phyloP scores from a whole-genome alignment of 2,329 filamentous ascomycete genomes.

The Fusarium falciforme region DNA sequence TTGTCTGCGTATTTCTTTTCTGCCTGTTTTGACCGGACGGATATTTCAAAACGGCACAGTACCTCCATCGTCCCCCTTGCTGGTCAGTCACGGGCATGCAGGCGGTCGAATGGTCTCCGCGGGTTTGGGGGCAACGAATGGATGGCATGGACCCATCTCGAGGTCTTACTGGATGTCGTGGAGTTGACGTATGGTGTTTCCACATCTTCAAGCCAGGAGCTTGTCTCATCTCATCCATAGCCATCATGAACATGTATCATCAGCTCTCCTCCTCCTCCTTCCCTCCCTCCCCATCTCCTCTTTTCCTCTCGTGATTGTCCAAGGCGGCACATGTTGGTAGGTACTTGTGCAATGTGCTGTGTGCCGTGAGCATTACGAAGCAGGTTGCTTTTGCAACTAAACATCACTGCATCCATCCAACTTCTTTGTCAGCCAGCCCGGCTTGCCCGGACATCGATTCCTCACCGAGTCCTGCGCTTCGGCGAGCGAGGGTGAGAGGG shows the following conservation, averaged over 20 bases:
- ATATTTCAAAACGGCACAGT: constrained; percentile 7
- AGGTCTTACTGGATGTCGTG: constrained; percentile 27
- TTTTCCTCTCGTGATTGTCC: neutral
- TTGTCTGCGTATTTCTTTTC: constrained; percentile 15
- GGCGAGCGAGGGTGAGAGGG: constrained; percentile 31
- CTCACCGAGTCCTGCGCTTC: constrained; percentile 41
- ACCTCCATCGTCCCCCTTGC: constrained; percentile 9
- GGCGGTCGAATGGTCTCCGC: constrained; percentile 29
- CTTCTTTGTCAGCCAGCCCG: constrained; percentile 37
- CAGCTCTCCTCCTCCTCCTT: constrained; percentile 6
- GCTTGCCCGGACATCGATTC: constrained; percentile 37
- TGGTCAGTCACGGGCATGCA: constrained; percentile 18
- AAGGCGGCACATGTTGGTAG: constrained; percentile 7
- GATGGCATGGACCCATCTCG: constrained; percentile 7
- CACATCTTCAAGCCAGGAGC: constrained; percentile 20
- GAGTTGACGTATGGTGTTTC: constrained; percentile 37
- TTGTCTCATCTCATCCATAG: constrained; percentile 25
- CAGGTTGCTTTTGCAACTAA: constrained; percentile 31
- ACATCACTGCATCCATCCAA: constrained; percentile 19
- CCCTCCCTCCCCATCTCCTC: constrained; percentile 8
- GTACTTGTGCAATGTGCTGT: constrained; percentile 3
- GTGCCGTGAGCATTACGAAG: constrained; percentile 40
- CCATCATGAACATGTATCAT: constrained; percentile 17
- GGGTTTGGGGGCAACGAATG: constrained; percentile 25
- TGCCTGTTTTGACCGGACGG: constrained; percentile 16